These are phyloP conservation scores for Ogataea kodamae DNA, from an alignment of 805 yeast species.

Conservation along the genomic window DNA sequence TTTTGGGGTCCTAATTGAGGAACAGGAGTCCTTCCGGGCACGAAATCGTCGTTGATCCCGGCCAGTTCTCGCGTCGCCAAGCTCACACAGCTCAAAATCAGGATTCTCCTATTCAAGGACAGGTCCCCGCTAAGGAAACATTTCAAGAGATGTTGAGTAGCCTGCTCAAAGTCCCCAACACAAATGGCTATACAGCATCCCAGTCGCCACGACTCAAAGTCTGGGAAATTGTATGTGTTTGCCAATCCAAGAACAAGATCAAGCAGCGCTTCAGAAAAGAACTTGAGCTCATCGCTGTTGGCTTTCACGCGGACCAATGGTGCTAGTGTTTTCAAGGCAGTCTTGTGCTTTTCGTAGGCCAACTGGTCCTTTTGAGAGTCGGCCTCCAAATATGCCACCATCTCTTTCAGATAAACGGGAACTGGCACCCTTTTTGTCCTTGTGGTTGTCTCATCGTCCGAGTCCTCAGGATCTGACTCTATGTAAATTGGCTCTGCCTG, in stretches of 20 bases:
- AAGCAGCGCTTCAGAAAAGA: conserved; percentile 54
- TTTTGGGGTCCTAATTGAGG: conserved; percentile 27
- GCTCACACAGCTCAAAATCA: conserved; percentile 63
- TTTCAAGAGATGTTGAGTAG: conserved; percentile 44
- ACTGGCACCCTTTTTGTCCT: conserved; percentile 35
- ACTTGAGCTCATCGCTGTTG: conserved; percentile 58
- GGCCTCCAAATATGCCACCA: conserved; percentile 52
- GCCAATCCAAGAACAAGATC: conserved; percentile 48
- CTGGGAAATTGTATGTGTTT: conserved; percentile 52
- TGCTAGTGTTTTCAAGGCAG: conserved; percentile 52
- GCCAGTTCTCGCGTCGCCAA: conserved; percentile 70
- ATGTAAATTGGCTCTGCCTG: conserved; percentile 5
- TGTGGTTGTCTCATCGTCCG: conserved; percentile 45
- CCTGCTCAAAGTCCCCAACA: conserved; percentile 40
- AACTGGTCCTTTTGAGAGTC: conserved; percentile 41
- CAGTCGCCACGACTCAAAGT: conserved; percentile 65
- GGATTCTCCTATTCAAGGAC: conserved; percentile 74
- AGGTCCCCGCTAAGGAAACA: conserved; percentile 68
- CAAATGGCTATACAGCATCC: conserved; percentile 62
- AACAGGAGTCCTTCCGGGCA: conserved; percentile 35
- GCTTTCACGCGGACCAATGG: conserved; percentile 64
- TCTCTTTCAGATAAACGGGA: conserved; percentile 72
- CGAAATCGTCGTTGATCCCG: conserved; percentile 54
- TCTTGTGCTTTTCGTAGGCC: conserved; percentile 45
- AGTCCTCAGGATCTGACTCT: conserved; percentile 38